These are phyloP conservation scores for Ogataea chonburiensis DNA, from an alignment of 805 yeast genomes.

Conservation along the genomic window DNA sequence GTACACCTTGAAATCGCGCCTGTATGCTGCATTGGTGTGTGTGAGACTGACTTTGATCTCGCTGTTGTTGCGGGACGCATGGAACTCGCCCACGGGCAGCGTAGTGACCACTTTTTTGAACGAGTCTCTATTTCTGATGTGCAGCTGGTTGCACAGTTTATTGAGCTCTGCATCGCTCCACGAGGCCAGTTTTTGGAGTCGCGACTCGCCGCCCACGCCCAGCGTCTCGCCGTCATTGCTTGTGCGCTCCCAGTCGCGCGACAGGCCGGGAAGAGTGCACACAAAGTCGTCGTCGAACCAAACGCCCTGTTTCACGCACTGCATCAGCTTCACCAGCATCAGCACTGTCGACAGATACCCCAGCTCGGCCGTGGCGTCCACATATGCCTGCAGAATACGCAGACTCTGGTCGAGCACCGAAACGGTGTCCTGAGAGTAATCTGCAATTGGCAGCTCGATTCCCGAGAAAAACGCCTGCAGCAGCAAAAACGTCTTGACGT, in stretches of 20 bases:
- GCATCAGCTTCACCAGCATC: constrained; percentile 68
- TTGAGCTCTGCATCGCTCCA: constrained; percentile 36
- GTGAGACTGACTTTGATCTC: constrained; percentile 46
- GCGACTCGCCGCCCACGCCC: constrained; percentile 12
- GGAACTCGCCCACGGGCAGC: constrained; percentile 58
- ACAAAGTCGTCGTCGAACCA: constrained; percentile 84
- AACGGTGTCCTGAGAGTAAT: constrained; percentile 89
- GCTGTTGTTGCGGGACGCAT: constrained; percentile 33
- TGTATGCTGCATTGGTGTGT: constrained; percentile 52
- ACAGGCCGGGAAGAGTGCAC: constrained; percentile 51
- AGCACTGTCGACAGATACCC: constrained; percentile 67
- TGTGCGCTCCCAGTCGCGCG: constrained; percentile 19
- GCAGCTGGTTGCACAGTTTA: constrained; percentile 38
- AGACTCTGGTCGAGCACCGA: constrained; percentile 91
- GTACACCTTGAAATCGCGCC: constrained; percentile 63
- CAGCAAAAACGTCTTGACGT: constrained; percentile 71
- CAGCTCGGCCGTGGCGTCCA: constrained; percentile 84
- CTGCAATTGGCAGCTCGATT: constrained; percentile 86
- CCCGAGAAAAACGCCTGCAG: constrained; percentile 72
- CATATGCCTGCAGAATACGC: constrained; percentile 89
- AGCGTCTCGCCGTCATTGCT: constrained; percentile 2
- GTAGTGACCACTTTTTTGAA: constrained; percentile 53
- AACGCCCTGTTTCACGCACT: constrained; percentile 80
- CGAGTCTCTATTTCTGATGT: constrained; percentile 44
- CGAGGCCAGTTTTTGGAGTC: constrained; percentile 44